Evolutionary conservation across 768 basidiomycete genomes (phyloP), one percentile per base, ranked within the genome.

Genomic region (Lyophyllum decastes): DNA sequence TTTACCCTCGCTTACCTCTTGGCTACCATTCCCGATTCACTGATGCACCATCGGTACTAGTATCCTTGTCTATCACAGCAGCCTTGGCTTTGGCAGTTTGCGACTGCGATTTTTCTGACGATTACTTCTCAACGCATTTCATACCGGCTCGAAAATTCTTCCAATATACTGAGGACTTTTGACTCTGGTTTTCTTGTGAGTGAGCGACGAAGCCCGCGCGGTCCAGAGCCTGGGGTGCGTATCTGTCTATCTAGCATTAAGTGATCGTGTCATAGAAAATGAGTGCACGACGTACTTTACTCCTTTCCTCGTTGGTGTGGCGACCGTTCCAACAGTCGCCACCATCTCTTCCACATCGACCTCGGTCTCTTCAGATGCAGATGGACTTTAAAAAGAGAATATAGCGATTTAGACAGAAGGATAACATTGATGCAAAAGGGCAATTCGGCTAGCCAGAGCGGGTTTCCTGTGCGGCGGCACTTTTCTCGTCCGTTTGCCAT

Each of bases 221-320:
- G 45, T 10, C 62, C 67, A 2, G 70, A 70, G 22, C 66, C 63
- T 26, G 70, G 67, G 5, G 65, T 62, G 55, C 66, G 62, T 19
- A 62, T 55, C 46, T 71, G 61, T 47, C 72, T 73, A 22, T 8
- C n/a, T 21, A 45, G 17, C 30, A 10, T 27, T 46, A 19, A 49
- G 34, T 41, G 7, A n/a, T n/a, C 16, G 40, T 38, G 12, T 22
- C 21, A 10, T 38, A 14, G 25, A 24, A 4, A 30, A 14, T 21
- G 30, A 14, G 17, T 27, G 10, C 44, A 12, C 12, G 19, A 22
- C 8, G 22, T 40, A 75, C 72, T 73, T 75, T 8, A 67, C 59
- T 34, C 72, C 71, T 55, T 69, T 70, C 58, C 65, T 70, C 61
- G 69, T 72, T 8, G 72, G 73, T 2, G 72, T 72, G 16, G 49